Percentiles rank a stretch among this genome's conserved stretches.
These are phyloP conservation scores for Xylaria sp. DNA, from an alignment of 495 filamentous ascomycete species.

Conservation along the genomic window DNA sequence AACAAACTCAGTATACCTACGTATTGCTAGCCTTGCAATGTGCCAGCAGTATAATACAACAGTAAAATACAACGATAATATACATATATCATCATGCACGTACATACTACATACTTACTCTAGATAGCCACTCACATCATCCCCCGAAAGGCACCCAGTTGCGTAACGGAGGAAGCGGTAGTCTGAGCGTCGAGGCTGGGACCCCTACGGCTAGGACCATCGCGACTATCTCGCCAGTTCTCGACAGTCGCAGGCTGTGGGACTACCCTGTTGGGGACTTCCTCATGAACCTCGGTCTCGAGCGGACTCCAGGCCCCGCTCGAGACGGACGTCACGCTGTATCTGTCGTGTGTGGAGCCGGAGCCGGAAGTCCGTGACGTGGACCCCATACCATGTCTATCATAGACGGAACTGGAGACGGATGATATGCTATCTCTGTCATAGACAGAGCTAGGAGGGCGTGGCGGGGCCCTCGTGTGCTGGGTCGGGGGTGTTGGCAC, in stretches of 20 bases:
- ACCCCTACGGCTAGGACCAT: neutral
- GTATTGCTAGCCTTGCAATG: too few species aligned
- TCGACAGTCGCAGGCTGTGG: neutral
- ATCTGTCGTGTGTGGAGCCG: neutral
- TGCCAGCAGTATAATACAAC: neutral
- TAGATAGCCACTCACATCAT: slow-evolving; percentile 11
- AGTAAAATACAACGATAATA: neutral
- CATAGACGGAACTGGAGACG: neutral
- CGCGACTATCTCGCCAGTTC: neutral
- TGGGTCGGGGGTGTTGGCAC: neutral
- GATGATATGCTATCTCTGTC: neutral
- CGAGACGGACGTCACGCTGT: neutral
- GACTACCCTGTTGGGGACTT: neutral
- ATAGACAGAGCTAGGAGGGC: slow-evolving; percentile 8
- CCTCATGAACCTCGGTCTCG: neutral
- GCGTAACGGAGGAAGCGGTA: slow-evolving; percentile 5
- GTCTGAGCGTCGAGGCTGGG: neutral
- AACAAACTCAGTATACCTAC: neutral
- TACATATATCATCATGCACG: too few species aligned
- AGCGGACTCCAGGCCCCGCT: neutral
- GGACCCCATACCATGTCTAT: neutral
- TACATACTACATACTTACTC: neutral
- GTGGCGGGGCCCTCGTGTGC: neutral
- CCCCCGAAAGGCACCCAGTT: slow-evolving; percentile 13
- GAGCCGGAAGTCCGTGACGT: neutral